phyloP scores from a whole-genome alignment of 2,329 filamentous ascomycete genomes.

The Niveomyces coronatus region DNA sequence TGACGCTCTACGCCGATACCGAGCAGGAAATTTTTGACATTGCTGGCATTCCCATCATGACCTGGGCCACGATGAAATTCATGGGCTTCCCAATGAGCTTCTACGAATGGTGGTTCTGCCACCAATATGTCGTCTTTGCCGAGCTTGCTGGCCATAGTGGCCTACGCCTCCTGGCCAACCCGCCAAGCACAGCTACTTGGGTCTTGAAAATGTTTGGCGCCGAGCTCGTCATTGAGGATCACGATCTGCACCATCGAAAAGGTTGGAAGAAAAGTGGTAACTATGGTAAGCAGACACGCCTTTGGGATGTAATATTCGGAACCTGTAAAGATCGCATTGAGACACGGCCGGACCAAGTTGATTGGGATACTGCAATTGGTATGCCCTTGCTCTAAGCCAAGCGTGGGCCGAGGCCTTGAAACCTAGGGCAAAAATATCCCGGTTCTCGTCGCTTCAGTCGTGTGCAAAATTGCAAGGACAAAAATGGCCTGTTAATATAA shows the following conservation, averaged over 20 bases:
- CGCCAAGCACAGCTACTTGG: slow-evolving; percentile 22
- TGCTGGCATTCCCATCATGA: slow-evolving; percentile 18
- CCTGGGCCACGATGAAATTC: slow-evolving; percentile 17
- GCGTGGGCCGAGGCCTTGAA: background rate
- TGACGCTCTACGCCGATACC: slow-evolving; percentile 21
- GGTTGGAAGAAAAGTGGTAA: slow-evolving; percentile 19
- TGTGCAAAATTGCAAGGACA: no score
- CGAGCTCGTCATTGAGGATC: slow-evolving; percentile 30
- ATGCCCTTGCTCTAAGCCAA: slow-evolving; percentile 3
- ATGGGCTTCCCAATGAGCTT: slow-evolving; percentile 30
- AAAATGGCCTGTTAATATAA: no score
- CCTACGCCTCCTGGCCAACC: slow-evolving; percentile 23
- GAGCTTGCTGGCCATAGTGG: slow-evolving; percentile 25
- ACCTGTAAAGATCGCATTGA: slow-evolving; percentile 10
- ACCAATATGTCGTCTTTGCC: slow-evolving; percentile 26
- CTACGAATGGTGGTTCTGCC: slow-evolving; percentile 32
- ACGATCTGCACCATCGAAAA: slow-evolving; percentile 25
- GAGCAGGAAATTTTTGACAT: slow-evolving; percentile 22
- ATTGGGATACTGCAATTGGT: slow-evolving; percentile 7
- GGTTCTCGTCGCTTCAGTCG: no score
- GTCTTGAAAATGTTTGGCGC: slow-evolving; percentile 20
- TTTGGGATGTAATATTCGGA: slow-evolving; percentile 10
- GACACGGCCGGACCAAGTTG: slow-evolving; percentile 1
- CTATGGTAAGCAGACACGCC: slow-evolving; percentile 10
- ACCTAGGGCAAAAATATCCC: no score